Evolutionary conservation across 139 green algal genomes (phyloP).

Genomic region (Raphidocelis subcapitata): DNA sequence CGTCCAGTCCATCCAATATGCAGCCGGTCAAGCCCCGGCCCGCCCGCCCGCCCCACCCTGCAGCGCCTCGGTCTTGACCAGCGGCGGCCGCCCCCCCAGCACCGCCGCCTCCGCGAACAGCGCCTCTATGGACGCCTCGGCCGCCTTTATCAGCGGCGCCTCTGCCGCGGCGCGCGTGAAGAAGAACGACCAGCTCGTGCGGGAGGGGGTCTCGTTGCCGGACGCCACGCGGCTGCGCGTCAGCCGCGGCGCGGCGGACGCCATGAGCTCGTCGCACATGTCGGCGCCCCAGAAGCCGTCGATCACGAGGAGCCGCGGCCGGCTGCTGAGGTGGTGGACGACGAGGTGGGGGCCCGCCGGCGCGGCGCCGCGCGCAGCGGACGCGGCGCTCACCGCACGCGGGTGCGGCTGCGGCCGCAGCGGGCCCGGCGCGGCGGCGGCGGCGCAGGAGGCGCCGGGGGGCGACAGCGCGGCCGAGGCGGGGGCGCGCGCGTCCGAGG

Average conservation of each 20-base stretch:
- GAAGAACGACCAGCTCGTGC: slow-evolving; percentile 59
- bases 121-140: slow-evolving; percentile 44
- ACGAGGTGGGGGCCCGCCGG: not conserved
- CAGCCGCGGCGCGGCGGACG: slow-evolving; percentile 22
- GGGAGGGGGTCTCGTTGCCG: slow-evolving; percentile 62
- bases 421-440: no score
- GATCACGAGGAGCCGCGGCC: slow-evolving; percentile 35
- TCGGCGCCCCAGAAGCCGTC: slow-evolving; percentile 34
- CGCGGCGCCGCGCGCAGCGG: no score
- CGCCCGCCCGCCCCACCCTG: slow-evolving; percentile 31
- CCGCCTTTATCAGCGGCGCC: slow-evolving; percentile 29
- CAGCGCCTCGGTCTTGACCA: slow-evolving; percentile 45
- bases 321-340: slow-evolving; percentile 8
- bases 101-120: slow-evolving; percentile 39
- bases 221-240: slow-evolving; percentile 41
- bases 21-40: no score
- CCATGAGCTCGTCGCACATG: slow-evolving; percentile 31
- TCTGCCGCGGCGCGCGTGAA: slow-evolving; percentile 44
- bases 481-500: no score
- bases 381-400: no score
- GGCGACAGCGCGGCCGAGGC: no score
- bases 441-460: no score
- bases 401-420: no score
- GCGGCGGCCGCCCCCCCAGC: slow-evolving; percentile 10
- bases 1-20: no score